A percentile compares a stretch with the other conserved stretches of the same genome.
phyloP scores from a whole-genome alignment of 192 early-diverging fungal species.

The Entomortierella chlamydospora region DNA sequence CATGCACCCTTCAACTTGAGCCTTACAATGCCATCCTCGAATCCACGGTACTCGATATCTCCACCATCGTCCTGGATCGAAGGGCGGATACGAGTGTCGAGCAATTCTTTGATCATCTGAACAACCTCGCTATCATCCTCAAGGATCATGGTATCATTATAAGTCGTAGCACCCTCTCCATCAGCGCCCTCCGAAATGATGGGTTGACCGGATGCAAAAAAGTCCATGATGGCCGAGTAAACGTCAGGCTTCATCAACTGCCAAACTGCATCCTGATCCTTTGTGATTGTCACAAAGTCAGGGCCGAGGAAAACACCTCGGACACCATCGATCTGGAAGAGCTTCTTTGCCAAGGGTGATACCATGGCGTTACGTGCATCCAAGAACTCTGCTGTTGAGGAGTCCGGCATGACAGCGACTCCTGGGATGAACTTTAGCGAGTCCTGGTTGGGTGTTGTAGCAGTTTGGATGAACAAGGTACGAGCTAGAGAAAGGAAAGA shows the following conservation, averaged over 20 bases:
- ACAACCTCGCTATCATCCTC: conserved; percentile 93
- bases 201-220: conserved; percentile 88
- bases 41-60: conserved; percentile 96
- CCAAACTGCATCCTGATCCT: conserved; percentile 91
- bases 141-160: conserved; percentile 72
- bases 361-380: conserved; percentile 76
- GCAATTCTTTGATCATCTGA: conserved; percentile 98
- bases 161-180: conserved; percentile 3
- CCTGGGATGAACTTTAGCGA: conserved; percentile 98
- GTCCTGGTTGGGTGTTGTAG: conserved; percentile 93
- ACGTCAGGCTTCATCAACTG: conserved; percentile 98
- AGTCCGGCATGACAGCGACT: conserved; percentile 74
- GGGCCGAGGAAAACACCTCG: conserved; percentile 88
- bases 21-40: conserved; percentile 89
- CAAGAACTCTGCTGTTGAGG: conserved; percentile 87
- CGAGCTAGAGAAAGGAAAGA: conserved; percentile 52
- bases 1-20: conserved; percentile 96
- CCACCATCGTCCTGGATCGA: conserved; percentile 99
- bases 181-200: conserved; percentile 71
- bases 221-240: conserved; percentile 95
- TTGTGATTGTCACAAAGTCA: conserved; percentile 97
- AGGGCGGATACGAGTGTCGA: conserved; percentile 95
- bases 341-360: conserved; percentile 89
- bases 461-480: conserved; percentile 91
- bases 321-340: conserved; percentile 97